These are phyloP conservation scores for Raffaelea deltoideospora DNA, from an alignment of 2,329 filamentous ascomycete species.

Conservation along the genomic window DNA sequence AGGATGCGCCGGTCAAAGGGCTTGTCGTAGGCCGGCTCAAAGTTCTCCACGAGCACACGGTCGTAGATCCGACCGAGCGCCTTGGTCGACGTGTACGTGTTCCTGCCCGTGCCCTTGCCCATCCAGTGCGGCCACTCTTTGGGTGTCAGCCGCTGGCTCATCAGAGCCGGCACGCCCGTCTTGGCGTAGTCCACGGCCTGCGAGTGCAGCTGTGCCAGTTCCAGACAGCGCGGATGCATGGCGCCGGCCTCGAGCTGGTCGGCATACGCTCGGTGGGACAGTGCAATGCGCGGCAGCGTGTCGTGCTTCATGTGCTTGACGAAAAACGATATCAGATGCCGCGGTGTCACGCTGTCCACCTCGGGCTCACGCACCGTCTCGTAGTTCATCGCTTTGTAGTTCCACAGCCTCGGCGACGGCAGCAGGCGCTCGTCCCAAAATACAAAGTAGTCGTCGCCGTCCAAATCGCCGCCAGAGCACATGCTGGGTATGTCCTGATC, in stretches of 20 bases:
- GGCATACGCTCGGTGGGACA: constrained; percentile 63
- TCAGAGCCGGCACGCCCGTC: constrained; percentile 62
- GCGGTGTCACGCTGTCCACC: constrained; percentile 49
- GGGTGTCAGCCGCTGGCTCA: constrained; percentile 46
- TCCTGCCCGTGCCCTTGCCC: constrained; percentile 44
- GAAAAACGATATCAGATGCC: constrained; percentile 73
- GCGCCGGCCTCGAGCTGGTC: constrained; percentile 51
- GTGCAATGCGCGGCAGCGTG: constrained; percentile 62
- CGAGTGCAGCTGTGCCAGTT: constrained; percentile 70
- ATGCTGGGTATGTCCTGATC: constrained; percentile 65
- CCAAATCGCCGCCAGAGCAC: constrained; percentile 90
- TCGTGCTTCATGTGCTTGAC: constrained; percentile 90
- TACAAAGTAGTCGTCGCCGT: constrained; percentile 90
- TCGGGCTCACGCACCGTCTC: constrained; percentile 38
- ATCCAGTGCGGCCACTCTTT: constrained; percentile 72
- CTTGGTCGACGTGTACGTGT: constrained; percentile 52
- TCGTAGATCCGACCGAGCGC: constrained; percentile 77
- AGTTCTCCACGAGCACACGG: constrained; percentile 50
- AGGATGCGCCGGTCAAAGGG: constrained; percentile 67
- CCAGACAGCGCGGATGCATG: constrained; percentile 51
- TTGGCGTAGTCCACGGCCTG: constrained; percentile 91
- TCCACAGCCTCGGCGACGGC: constrained; percentile 39
- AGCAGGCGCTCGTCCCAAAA: constrained; percentile 75
- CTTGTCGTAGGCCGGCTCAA: constrained; percentile 55
- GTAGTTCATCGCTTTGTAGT: constrained; percentile 67